Conservation (phyloP, 257 asterid genomes). For the Gynochthodes officinalis region DNA sequence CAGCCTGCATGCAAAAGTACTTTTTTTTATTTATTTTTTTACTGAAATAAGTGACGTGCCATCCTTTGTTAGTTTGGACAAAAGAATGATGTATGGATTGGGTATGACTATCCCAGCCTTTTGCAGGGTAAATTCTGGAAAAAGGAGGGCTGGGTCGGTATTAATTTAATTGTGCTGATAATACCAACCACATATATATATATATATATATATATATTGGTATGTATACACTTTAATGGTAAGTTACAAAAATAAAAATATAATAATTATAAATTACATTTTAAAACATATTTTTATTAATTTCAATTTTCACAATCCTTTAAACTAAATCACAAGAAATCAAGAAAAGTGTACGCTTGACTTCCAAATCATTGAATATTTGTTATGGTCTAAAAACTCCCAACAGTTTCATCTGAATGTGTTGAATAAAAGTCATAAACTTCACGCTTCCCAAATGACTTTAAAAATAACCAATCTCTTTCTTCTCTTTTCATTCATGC, state of each 20-base stretch:
- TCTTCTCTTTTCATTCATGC: background rate
- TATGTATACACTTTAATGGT: too few relatives aligned
- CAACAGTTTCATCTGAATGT: constrained; percentile 10
- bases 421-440: constrained; percentile 9
- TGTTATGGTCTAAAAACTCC: constrained; percentile 1
- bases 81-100: background rate
- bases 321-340: background rate
- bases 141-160: background rate
- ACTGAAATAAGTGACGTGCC: background rate
- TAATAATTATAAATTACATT: too few relatives aligned
- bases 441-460: constrained; percentile 13
- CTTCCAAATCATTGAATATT: background rate
- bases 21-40: background rate
- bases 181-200: too few relatives aligned
- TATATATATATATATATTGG: too few relatives aligned
- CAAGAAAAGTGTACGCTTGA: too few relatives aligned
- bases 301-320: too few relatives aligned
- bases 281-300: too few relatives aligned
- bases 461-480: background rate
- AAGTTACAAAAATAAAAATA: too few relatives aligned
- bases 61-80: background rate
- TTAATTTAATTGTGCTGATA: background rate
- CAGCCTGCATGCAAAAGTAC: too few relatives aligned
- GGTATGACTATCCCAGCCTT: background rate
- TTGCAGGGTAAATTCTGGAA: background rate